A percentile compares a stretch with the other conserved stretches of the same genome.
phyloP scores from a whole-genome alignment of 78 protist genomes.

The Guillardia theta region DNA sequence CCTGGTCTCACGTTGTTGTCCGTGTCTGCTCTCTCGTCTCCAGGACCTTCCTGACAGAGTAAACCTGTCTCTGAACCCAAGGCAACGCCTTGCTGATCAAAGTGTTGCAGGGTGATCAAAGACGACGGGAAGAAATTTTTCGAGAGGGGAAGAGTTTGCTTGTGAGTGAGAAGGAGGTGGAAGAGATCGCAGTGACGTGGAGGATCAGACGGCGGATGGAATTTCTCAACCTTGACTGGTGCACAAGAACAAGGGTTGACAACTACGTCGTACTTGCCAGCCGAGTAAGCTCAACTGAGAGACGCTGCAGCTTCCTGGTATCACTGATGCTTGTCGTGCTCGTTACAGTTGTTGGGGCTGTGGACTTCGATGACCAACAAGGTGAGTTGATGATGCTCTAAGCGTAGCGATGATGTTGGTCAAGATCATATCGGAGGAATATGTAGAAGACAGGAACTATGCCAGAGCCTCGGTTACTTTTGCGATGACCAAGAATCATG shows the following conservation, averaged over 20 bases:
- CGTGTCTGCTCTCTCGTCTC: not conserved
- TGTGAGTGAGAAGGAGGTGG: no score
- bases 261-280: not conserved
- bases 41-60: not conserved
- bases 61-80: not conserved
- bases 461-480: not conserved
- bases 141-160: not conserved
- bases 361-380: not conserved
- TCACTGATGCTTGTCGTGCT: not conserved
- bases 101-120: not conserved
- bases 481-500: not conserved
- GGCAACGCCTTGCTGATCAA: not conserved
- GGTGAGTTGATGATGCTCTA: not conserved
- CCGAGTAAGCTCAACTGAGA: not conserved
- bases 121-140: not conserved
- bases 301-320: not conserved
- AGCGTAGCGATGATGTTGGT: not conserved
- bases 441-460: not conserved
- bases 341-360: not conserved
- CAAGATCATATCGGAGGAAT: not conserved
- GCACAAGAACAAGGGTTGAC: not conserved
- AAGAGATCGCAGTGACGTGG: no score
- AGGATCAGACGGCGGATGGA: not conserved
- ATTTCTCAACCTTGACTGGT: not conserved
- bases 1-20: not conserved